A percentile compares a stretch with the other conserved stretches of the same genome.
These are phyloP conservation scores for Talaromyces sp. DNA, from an alignment of 2,329 filamentous ascomycete species.

Conservation along the genomic window DNA sequence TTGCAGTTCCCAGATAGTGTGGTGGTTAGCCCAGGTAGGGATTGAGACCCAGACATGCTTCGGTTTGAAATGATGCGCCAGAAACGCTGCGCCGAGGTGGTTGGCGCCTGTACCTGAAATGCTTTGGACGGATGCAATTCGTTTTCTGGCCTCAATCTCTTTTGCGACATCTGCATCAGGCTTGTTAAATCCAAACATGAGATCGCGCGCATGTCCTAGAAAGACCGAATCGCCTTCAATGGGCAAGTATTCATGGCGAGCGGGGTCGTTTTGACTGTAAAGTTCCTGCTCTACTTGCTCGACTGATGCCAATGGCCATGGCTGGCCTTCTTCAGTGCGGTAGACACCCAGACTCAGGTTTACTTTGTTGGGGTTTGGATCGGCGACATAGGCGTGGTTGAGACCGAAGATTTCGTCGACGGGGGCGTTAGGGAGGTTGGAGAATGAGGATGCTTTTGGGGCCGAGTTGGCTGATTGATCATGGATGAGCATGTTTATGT, in stretches of 20 bases:
- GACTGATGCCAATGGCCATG: constrained; percentile 92
- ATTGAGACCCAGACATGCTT: constrained; percentile 82
- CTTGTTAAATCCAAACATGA: constrained; percentile 62
- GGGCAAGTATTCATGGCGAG: constrained; percentile 96
- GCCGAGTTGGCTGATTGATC: constrained; percentile 4
- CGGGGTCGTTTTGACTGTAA: constrained; percentile 76
- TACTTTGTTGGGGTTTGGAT: constrained; percentile 71
- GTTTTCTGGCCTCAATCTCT: constrained; percentile 38
- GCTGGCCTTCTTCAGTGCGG: constrained; percentile 86
- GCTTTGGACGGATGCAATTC: constrained; percentile 75
- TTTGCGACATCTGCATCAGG: constrained; percentile 53
- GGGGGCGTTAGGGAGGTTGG: constrained; percentile 72
- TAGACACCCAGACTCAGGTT: constrained; percentile 90
- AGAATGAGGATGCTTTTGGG: constrained; percentile 16
- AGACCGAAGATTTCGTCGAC: constrained; percentile 90
- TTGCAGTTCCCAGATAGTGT: constrained; percentile 77
- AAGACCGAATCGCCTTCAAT: constrained; percentile 84
- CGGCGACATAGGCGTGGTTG: constrained; percentile 77
- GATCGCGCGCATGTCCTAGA: constrained; percentile 80
- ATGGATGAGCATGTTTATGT: constrained; percentile 14
- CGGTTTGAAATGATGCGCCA: constrained; percentile 76
- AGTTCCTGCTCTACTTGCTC: constrained; percentile 74
- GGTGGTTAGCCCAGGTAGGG: constrained; percentile 97
- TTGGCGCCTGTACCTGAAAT: constrained; percentile 95
- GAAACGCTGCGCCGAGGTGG: constrained; percentile 87